Conservation (phyloP, 495 filamentous ascomycete species). For the Aspergillus indologenus region DNA sequence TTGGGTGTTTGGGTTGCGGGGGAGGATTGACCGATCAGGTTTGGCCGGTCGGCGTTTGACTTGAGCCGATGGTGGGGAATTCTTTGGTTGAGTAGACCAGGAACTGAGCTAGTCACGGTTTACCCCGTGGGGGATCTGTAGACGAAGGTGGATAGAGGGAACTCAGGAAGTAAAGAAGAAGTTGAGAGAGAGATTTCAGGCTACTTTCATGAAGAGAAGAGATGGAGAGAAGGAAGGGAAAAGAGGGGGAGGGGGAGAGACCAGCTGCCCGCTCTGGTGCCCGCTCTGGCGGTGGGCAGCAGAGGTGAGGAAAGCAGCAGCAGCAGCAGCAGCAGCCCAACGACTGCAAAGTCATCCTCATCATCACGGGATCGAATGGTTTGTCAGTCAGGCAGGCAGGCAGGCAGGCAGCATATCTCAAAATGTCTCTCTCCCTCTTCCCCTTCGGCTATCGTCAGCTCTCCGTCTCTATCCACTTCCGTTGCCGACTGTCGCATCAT, state of each 20-base stretch:
- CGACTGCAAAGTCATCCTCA: too few relatives aligned
- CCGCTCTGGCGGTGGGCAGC: background rate
- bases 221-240: background rate
- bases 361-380: background rate
- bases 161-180: background rate
- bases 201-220: background rate
- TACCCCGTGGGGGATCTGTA: constrained; percentile 16
- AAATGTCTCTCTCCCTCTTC: too few relatives aligned
- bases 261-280: too few relatives aligned
- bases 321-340: too few relatives aligned
- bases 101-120: constrained; percentile 8
- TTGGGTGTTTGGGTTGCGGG: background rate
- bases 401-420: too few relatives aligned
- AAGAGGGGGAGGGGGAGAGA: background rate
- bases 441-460: too few relatives aligned
- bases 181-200: background rate
- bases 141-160: background rate
- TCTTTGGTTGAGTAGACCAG: constrained; percentile 7
- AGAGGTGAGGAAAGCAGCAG: background rate
- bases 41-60: constrained; percentile 16
- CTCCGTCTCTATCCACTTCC: background rate
- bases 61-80: constrained; percentile 7
- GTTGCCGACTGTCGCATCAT: background rate
- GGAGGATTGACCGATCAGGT: background rate
- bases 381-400: background rate